Evolutionary conservation across 2,329 filamentous ascomycete species (phyloP), one percentile per base, ranked within the genome.

Genomic region (Colletotrichum incanum): DNA sequence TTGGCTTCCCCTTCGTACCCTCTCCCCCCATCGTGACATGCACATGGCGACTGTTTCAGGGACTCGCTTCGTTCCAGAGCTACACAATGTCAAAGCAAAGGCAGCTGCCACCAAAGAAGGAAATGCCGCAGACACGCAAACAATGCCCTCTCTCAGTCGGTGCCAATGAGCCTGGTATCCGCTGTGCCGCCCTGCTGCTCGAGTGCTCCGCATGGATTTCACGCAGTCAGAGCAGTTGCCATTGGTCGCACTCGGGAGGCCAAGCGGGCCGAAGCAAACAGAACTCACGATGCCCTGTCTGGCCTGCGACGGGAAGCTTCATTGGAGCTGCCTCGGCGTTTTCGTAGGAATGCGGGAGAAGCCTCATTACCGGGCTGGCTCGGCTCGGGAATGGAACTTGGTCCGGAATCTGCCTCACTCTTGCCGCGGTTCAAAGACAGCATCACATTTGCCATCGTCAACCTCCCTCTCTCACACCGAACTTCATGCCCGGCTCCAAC

Each of bases 11-110:
- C 28, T 37, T 39, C 39, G 26, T 20, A 18, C 49, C 43, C 59
- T 50, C 59, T 28, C 23, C 37, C 34, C 20, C 55, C 28, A 59
- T 59, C 54, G 54, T 41, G 47, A 37, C 60, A 50, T 45, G 65
- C 69, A 63, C 56, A 71, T 45, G 39, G 69, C 65, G 58, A 37
- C 65, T 69, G 69, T 69, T 69, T 72, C 65, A 72, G 59, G 26
- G 50, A 52, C 69, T 69, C 69, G 52, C 59, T 64, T 72, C 58
- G 65, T 59, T 68, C 37, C 69, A 60, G 28, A 47, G 50, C 59
- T 45, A 63, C 69, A 63, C 65, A 45, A 37, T 64, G 28, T 18
- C 65, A 64, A 64, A 64, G 50, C 28, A 34, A 43, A 61, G 23
- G n/a, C 11, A 1, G 5, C 52, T 37, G 20, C 59, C n/a, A 23